Evolutionary conservation across 208 protist species (phyloP).

Genomic region (Acanthamoeba sp.): DNA sequence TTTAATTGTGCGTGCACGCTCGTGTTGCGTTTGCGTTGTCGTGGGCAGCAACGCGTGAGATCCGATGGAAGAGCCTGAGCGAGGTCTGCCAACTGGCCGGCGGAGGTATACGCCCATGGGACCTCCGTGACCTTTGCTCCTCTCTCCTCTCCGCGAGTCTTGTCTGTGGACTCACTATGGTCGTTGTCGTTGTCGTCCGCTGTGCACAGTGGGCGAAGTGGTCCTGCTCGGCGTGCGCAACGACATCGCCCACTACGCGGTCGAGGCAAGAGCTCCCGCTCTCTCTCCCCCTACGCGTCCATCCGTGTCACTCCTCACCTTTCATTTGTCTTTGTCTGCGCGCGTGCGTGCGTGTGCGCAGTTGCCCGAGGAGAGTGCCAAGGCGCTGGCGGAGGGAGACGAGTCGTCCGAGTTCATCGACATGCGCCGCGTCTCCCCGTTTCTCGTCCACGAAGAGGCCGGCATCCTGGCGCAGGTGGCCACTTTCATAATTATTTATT

Average conservation of each 20-base stretch:
- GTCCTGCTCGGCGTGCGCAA: background rate
- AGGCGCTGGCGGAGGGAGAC: background rate
- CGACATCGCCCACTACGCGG: background rate
- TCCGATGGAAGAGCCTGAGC: too few relatives aligned
- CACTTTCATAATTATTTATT: too few relatives aligned
- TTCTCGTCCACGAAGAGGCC: background rate
- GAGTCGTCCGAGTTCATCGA: background rate
- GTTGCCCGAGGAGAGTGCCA: background rate
- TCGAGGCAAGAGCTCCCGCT: background rate
- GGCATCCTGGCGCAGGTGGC: background rate
- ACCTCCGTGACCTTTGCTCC: too few relatives aligned
- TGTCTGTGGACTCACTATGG: too few relatives aligned
- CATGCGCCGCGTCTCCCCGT: background rate
- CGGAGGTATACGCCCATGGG: too few relatives aligned
- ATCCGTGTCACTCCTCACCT: too few relatives aligned
- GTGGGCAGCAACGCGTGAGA: too few relatives aligned
- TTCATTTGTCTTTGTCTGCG: background rate
- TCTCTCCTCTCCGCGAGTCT: too few relatives aligned
- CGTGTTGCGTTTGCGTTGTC: too few relatives aligned
- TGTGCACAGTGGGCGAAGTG: background rate
- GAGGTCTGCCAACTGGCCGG: too few relatives aligned
- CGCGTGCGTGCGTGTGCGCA: background rate
- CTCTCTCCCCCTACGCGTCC: too few relatives aligned
- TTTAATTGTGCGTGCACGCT: too few relatives aligned
- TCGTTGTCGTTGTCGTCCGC: background rate